Percentiles rank a stretch among this genome's conserved stretches.
Evolutionary conservation across 176 grass and related monocot species (phyloP).

Genomic region (Chloris gayana): DNA sequence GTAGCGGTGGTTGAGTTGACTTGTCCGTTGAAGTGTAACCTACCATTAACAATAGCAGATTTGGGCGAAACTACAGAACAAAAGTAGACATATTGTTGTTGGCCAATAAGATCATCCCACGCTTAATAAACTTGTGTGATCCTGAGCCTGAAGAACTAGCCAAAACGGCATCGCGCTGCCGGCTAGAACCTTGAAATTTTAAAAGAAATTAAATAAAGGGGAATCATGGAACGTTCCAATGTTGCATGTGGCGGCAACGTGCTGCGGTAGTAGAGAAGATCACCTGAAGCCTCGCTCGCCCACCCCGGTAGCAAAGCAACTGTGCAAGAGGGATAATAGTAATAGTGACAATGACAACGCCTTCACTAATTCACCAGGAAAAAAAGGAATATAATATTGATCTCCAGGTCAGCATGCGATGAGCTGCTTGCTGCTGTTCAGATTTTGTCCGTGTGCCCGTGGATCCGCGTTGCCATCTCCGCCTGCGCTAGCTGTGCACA

Average conservation of each 20-base stretch:
- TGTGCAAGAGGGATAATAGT: not conserved
- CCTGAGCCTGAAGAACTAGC: not conserved
- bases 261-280: not conserved
- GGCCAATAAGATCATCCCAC: conserved; percentile 26
- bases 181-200: not conserved
- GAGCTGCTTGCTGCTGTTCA: conserved; percentile 7
- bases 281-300: not conserved
- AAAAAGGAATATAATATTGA: not conserved
- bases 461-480: not conserved
- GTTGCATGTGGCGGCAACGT: conserved; percentile 25
- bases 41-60: not conserved
- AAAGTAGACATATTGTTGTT: conserved; percentile 16
- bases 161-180: not conserved
- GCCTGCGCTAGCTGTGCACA: not conserved
- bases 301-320: not conserved
- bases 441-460: conserved; percentile 5
- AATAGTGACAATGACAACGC: not conserved
- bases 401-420: not conserved
- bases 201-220: not conserved
- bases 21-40: not conserved
- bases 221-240: not conserved
- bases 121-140: conserved; percentile 1
- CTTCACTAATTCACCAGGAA: not conserved
- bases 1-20: conserved; percentile 30
- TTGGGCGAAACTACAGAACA: not conserved